These are phyloP conservation scores for Zizania palustris DNA, from an alignment of 202 grass and related monocot species.

Conservation along the genomic window DNA sequence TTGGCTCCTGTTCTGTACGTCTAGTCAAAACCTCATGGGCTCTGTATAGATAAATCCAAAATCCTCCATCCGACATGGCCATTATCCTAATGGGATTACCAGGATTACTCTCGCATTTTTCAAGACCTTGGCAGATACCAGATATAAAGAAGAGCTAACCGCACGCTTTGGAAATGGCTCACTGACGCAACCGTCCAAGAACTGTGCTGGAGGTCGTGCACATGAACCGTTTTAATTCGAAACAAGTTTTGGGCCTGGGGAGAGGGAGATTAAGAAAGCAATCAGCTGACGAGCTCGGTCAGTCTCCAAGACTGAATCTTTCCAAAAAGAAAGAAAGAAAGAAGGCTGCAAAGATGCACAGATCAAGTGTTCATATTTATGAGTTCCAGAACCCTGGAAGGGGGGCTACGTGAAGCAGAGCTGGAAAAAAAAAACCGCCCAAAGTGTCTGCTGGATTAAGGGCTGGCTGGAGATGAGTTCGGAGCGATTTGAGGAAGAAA, in stretches of 20 bases:
- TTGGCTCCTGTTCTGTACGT: background rate
- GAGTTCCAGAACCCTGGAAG: conserved; percentile 61
- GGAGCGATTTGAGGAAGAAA: conserved; percentile 54
- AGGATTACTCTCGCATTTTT: conserved; percentile 15
- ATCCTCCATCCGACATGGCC: conserved; percentile 21
- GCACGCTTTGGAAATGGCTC: conserved; percentile 45
- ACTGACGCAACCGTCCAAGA: conserved; percentile 7
- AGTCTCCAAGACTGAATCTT: background rate
- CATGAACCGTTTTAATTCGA: conserved; percentile 1
- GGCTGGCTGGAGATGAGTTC: conserved; percentile 7
- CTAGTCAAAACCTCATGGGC: conserved; percentile 18
- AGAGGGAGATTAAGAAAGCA: conserved; percentile 7
- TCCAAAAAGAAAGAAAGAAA: too few relatives aligned
- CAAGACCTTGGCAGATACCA: conserved; percentile 14
- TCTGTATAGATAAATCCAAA: conserved; percentile 35
- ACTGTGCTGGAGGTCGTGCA: conserved; percentile 17
- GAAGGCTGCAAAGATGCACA: background rate
- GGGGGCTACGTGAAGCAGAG: conserved; percentile 41
- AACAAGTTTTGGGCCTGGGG: conserved; percentile 13
- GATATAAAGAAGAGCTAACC: conserved; percentile 27
- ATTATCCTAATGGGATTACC: conserved; percentile 19
- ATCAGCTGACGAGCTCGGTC: background rate
- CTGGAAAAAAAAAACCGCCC: conserved; percentile 1
- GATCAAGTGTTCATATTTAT: conserved; percentile 30
- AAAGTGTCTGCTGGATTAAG: background rate